These are phyloP conservation scores for Pythium brachiatum DNA, from an alignment of 352 stramenopile species.

Conservation along the genomic window DNA sequence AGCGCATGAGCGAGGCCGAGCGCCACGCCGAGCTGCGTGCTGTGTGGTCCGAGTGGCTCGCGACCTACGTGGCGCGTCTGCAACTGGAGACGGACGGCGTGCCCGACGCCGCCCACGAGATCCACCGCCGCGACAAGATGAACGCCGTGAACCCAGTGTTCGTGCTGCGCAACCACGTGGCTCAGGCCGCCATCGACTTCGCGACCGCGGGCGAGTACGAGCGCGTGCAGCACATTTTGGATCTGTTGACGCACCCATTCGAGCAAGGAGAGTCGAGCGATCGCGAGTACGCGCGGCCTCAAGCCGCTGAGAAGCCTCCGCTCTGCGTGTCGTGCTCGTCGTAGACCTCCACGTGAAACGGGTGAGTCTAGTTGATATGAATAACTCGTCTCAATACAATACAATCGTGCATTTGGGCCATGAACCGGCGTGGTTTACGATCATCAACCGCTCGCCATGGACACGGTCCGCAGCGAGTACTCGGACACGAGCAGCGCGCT, in stretches of 20 bases:
- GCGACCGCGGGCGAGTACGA: conserved; percentile 68
- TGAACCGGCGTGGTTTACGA: neutral
- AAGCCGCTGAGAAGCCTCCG: conserved; percentile 41
- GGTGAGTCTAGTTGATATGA: neutral
- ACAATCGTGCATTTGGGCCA: neutral
- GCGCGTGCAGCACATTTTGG: conserved; percentile 61
- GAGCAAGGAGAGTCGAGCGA: conserved; percentile 43
- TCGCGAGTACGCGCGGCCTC: conserved; percentile 45
- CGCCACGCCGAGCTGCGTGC: conserved; percentile 39
- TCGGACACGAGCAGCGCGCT: conserved; percentile 33
- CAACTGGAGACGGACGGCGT: conserved; percentile 38
- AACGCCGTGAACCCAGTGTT: conserved; percentile 74
- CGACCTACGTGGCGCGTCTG: conserved; percentile 46
- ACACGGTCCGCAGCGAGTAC: conserved; percentile 49
- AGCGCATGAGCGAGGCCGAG: conserved; percentile 44
- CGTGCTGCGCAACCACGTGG: conserved; percentile 88
- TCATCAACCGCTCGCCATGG: conserved; percentile 9
- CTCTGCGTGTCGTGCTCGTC: conserved; percentile 87
- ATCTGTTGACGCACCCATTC: conserved; percentile 73
- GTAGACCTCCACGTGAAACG: conserved; percentile 26
- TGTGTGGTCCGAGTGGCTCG: conserved; percentile 61
- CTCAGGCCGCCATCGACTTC: conserved; percentile 83
- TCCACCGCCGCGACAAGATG: conserved; percentile 52
- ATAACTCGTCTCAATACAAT: conserved; percentile 18
- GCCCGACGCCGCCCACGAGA: conserved; percentile 30